These are phyloP conservation scores for Dendrobium catenatum DNA, from an alignment of 106 monocot species.

Conservation along the genomic window DNA sequence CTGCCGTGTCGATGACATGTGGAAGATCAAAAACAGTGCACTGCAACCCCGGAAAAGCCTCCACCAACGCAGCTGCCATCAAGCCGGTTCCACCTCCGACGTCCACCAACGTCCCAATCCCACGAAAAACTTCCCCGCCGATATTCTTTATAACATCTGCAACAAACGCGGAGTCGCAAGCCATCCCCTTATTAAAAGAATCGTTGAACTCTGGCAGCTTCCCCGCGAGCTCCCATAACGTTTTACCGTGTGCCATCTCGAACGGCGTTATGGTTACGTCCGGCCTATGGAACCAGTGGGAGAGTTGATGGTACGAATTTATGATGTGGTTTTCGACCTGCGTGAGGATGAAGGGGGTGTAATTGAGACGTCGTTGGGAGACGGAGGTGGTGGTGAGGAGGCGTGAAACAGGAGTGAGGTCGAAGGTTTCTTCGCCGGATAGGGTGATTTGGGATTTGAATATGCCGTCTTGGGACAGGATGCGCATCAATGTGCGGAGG, in stretches of 20 bases:
- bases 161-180: slow-evolving; percentile 13
- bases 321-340: neutral
- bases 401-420: slow-evolving; percentile 10
- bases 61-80: slow-evolving; percentile 5
- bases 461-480: slow-evolving; percentile 2
- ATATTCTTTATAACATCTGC: neutral
- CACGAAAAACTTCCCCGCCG: neutral
- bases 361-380: too few relatives aligned
- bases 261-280: slow-evolving; percentile 6
- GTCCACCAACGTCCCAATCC: slow-evolving; percentile 15
- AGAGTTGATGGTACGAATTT: neutral
- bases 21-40: slow-evolving; percentile 28
- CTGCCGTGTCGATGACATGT: slow-evolving; percentile 9
- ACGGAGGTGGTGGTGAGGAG: neutral
- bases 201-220: neutral
- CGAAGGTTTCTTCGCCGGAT: neutral
- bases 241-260: slow-evolving; percentile 6
- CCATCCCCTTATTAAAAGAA: slow-evolving; percentile 8
- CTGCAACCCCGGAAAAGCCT: slow-evolving; percentile 12
- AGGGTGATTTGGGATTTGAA: neutral
- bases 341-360: neutral
- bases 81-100: slow-evolving; percentile 18
- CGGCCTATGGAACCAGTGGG: slow-evolving; percentile 1
- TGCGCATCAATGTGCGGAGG: slow-evolving; percentile 20
- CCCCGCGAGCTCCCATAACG: neutral